Conservation (phyloP, 2,329 filamentous ascomycete genomes). For the Colletotrichum liaoningense region DNA sequence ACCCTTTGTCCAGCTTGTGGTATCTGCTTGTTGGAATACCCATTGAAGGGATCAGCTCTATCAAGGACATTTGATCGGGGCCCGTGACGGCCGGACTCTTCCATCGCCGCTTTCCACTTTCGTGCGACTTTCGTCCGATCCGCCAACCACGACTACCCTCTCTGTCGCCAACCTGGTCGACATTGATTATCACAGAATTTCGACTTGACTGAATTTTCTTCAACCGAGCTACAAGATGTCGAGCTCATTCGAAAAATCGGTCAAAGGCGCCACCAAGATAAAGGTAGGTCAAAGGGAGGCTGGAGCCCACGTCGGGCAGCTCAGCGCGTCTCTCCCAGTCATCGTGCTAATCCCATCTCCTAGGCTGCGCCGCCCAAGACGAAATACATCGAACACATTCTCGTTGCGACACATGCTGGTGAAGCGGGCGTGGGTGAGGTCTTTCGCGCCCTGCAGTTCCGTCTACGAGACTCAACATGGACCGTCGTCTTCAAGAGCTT, state of each 20-base stretch:
- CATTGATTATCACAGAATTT: conserved; percentile 5
- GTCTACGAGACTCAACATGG: conserved; percentile 96
- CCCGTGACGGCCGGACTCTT: conserved; percentile 26
- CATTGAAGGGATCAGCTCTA: background rate
- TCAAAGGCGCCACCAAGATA: conserved; percentile 98
- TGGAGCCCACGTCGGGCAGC: background rate
- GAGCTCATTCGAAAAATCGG: conserved; percentile 97
- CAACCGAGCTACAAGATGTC: conserved; percentile 65
- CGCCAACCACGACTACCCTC: conserved; percentile 18
- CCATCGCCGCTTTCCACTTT: background rate
- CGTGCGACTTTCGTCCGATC: conserved; percentile 31
- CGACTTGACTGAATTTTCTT: background rate
- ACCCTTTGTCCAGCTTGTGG: background rate
- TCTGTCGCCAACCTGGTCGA: conserved; percentile 37
- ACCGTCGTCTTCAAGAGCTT: conserved; percentile 99
- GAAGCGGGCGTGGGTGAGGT: conserved; percentile 96
- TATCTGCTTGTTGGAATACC: background rate
- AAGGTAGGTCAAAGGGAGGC: conserved; percentile 69
- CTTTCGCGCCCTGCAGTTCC: conserved; percentile 89
- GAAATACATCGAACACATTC: conserved; percentile 98
- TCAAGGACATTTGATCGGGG: conserved; percentile 12
- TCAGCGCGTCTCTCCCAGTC: conserved; percentile 8
- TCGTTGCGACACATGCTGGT: conserved; percentile 93
- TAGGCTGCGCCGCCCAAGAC: conserved; percentile 86
- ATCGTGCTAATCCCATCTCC: conserved; percentile 34